Evolutionary conservation across 163 green algal genomes (phyloP).

Genomic region (Scenedesmus sp.): DNA sequence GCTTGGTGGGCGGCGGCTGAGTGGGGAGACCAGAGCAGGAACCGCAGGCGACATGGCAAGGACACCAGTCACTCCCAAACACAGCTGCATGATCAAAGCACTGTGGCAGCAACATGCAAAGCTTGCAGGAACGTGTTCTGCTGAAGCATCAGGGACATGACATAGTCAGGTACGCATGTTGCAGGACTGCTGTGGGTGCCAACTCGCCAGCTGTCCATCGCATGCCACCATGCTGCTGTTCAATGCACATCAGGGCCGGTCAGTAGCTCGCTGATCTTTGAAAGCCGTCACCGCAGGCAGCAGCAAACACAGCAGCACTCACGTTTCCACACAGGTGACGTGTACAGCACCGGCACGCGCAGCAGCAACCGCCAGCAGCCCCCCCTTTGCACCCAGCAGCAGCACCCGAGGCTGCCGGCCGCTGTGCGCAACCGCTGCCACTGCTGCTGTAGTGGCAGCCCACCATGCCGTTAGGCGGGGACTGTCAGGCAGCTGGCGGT

Average conservation of each 20-base stretch:
- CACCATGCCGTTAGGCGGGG: not conserved
- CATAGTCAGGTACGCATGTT: too few relatives aligned
- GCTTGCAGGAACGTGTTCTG: too few relatives aligned
- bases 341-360: slow-evolving; percentile 45
- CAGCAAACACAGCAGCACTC: not conserved
- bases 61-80: too few relatives aligned
- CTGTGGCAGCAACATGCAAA: too few relatives aligned
- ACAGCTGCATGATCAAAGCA: too few relatives aligned
- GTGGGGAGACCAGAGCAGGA: not conserved
- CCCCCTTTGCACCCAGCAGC: slow-evolving; percentile 39
- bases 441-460: not conserved
- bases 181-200: too few relatives aligned
- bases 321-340: slow-evolving; percentile 51
- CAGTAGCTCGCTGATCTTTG: too few relatives aligned
- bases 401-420: slow-evolving; percentile 23
- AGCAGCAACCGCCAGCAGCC: slow-evolving; percentile 41
- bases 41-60: too few relatives aligned
- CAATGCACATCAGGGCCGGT: too few relatives aligned
- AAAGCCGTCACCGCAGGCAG: not conserved
- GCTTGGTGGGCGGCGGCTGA: not conserved
- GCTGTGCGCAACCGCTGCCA: not conserved
- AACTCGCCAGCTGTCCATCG: too few relatives aligned
- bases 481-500: slow-evolving; percentile 34
- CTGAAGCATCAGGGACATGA: too few relatives aligned
- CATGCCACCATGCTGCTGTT: too few relatives aligned